phyloP scores from a whole-genome alignment of 768 basidiomycete genomes.

The Boletus pseudopeckii region DNA sequence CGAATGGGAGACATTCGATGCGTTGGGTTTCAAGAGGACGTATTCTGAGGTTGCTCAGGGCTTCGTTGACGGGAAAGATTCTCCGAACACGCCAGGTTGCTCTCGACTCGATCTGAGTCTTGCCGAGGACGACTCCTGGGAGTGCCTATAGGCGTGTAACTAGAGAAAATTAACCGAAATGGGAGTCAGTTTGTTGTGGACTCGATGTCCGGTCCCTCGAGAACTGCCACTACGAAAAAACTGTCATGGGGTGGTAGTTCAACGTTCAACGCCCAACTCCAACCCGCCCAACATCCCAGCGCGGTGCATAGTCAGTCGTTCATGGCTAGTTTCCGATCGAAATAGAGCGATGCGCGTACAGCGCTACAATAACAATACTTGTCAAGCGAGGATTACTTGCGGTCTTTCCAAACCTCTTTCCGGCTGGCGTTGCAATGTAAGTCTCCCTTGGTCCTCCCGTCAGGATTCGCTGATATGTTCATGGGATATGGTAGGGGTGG shows the following conservation, averaged over 20 bases:
- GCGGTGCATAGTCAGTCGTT: not conserved
- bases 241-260: not conserved
- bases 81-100: not conserved
- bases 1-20: slow-evolving; percentile 26
- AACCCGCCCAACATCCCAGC: not conserved
- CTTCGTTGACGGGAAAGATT: not conserved
- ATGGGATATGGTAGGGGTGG: no score
- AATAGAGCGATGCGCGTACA: not conserved
- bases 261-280: no score
- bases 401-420: no score
- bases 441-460: no score
- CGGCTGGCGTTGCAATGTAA: no score
- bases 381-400: no score
- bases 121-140: slow-evolving; percentile 16
- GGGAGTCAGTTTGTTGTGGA: not conserved
- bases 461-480: no score
- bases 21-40: slow-evolving; percentile 8
- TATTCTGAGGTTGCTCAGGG: slow-evolving; percentile 26
- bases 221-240: not conserved
- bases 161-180: not conserved
- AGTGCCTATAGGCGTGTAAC: slow-evolving; percentile 5
- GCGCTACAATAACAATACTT: no score
- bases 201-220: not conserved
- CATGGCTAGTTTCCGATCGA: not conserved
- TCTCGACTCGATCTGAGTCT: not conserved